Evolutionary conservation across 345 rosid genomes (phyloP), one percentile per base, ranked within the genome.

Genomic region (Orychophragmus violaceus): DNA sequence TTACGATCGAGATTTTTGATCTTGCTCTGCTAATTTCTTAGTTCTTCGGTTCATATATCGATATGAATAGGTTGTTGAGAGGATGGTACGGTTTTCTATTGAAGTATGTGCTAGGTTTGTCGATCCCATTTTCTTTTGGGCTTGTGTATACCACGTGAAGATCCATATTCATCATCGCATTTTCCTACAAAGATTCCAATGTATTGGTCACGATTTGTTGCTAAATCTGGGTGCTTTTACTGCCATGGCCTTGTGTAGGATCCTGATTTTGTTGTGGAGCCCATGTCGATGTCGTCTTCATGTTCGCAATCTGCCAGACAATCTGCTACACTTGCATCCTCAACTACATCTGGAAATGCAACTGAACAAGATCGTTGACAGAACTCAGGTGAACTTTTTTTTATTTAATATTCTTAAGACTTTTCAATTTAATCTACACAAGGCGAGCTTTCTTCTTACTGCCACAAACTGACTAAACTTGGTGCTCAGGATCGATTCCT

Each of bases 241-340:
- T 73, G 48, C 17, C 18, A 66, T 65, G 66, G 29, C 33, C 11
- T 53, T 16, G 25, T 63, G 52, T 81, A 94, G 99, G 99, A 91
- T 77, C 84, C 90, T 76, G 97, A 85, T 62, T 74, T 88, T 66
- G 69, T 88, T 64, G 99, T 91, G 30, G 99, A 88, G 83, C 73
- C 96, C 51, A 91, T 94, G 91, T 52, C 90, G 28, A 69, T 76
- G 53, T 80, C 85, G 27, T 79, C 87, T 18, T 79, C 85, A 14
- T 80, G 85, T 42, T 72, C 88, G 12, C 96, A 87, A 77, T 72
- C 95, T 42, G 33, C 89, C 10, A 83, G 76, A 68, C 70, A 82
- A 16, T 69, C 90, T 52, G 71, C 87, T 35, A 71, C 93, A 1
- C 81, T 93, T 36, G 85, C 91, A 18, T 22, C 79, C 32, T 77